Evolutionary conservation across 2,329 filamentous ascomycete genomes (phyloP).

Genomic region (Scleromitrula shiraiana): DNA sequence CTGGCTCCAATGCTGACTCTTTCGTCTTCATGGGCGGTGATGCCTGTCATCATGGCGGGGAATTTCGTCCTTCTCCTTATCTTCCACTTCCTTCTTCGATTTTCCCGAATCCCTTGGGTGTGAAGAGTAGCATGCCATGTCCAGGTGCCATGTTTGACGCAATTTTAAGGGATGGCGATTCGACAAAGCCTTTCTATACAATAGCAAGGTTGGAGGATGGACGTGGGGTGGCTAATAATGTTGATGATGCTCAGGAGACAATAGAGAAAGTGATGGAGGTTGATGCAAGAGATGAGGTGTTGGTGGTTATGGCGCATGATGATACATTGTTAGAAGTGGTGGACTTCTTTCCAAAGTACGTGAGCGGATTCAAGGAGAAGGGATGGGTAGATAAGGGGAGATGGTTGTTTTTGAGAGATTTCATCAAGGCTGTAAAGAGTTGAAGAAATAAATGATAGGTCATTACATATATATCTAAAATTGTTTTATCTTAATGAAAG

Average conservation of each 20-base stretch:
- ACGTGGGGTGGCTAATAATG: slow-evolving; percentile 20
- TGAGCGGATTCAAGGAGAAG: slow-evolving; percentile 39
- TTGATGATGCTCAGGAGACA: slow-evolving; percentile 31
- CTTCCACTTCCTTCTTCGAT: slow-evolving; percentile 33
- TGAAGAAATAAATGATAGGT: too few relatives aligned
- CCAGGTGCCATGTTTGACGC: slow-evolving; percentile 35
- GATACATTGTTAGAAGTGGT: slow-evolving; percentile 34
- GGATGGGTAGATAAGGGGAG: slow-evolving; percentile 37
- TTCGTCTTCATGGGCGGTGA: slow-evolving; percentile 39
- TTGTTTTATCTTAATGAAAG: too few relatives aligned
- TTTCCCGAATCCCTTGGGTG: slow-evolving; percentile 33
- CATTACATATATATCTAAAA: too few relatives aligned
- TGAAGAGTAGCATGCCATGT: slow-evolving; percentile 28
- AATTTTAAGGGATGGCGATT: slow-evolving; percentile 30
- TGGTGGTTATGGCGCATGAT: slow-evolving; percentile 43
- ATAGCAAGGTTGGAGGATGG: slow-evolving; percentile 18
- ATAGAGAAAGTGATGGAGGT: slow-evolving; percentile 39
- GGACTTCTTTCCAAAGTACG: slow-evolving; percentile 42
- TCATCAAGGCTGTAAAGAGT: slow-evolving; percentile 34
- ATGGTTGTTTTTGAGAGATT: slow-evolving; percentile 45
- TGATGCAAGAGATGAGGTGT: slow-evolving; percentile 37
- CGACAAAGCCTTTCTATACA: slow-evolving; percentile 28
- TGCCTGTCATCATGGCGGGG: slow-evolving; percentile 33
- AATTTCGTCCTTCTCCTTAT: slow-evolving; percentile 37
- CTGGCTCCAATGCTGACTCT: too few relatives aligned